Percentiles rank a stretch among this genome's conserved stretches.
Conservation (phyloP, 2,329 filamentous ascomycete genomes). For the Tolypocladium endophyticum region DNA sequence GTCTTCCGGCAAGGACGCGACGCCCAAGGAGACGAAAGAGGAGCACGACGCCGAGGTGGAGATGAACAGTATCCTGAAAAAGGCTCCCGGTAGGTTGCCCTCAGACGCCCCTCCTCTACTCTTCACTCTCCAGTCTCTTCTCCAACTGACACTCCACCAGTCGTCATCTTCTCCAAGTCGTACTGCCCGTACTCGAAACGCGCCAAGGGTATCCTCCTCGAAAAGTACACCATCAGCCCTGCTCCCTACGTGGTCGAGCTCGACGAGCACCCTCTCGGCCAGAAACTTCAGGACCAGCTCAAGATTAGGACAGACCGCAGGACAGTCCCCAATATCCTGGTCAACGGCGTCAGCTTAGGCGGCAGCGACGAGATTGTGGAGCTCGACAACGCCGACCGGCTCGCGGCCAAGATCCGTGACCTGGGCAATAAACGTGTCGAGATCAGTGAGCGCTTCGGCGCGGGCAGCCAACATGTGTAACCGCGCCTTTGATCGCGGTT, state of each 20-base stretch:
- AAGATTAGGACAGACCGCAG: conserved; percentile 63
- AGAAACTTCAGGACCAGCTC: conserved; percentile 60
- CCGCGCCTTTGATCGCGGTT: not conserved
- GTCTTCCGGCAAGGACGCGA: conserved; percentile 23
- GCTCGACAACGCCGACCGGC: conserved; percentile 54
- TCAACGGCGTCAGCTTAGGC: conserved; percentile 82
- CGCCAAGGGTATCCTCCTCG: conserved; percentile 76
- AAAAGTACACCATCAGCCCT: conserved; percentile 75
- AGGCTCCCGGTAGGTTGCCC: conserved; percentile 59
- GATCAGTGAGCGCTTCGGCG: conserved; percentile 36
- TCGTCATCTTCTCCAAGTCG: conserved; percentile 92
- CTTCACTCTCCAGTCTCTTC: not conserved
- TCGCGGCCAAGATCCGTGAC: conserved; percentile 61
- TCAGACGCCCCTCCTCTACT: not conserved
- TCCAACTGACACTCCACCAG: conserved; percentile 29
- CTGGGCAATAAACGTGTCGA: conserved; percentile 59
- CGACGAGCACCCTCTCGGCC: conserved; percentile 68
- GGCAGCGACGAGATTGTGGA: conserved; percentile 77
- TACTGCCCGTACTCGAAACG: conserved; percentile 81
- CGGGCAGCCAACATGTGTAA: conserved; percentile 3
- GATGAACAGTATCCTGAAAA: conserved; percentile 71
- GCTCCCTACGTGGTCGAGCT: conserved; percentile 83
- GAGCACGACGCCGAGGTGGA: conserved; percentile 58
- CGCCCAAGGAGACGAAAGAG: conserved; percentile 38
- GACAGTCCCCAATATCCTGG: conserved; percentile 86